Base-by-base conservation (phyloP, 805 yeast genomes). In the Pichia deserticola region DNA sequence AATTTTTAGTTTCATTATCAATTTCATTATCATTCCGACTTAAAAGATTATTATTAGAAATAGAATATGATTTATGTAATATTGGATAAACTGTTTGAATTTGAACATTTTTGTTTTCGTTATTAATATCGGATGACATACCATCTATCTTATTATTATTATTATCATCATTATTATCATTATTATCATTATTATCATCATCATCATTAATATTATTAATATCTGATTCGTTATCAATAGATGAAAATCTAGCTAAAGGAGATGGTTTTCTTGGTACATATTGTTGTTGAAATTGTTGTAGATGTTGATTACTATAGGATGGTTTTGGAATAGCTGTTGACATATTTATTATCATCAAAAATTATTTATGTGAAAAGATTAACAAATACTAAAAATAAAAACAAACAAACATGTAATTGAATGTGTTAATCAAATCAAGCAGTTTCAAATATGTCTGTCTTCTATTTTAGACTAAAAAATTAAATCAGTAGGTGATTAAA, bases 251-350 rank as follows among this genome's bases (percentile, higher is more conserved):
- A 7, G 54, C 50, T 30, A 51, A 44, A n/a, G 54, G 54, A 20
- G 54, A 51, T 13, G 54, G 42, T 36, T 8, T 36, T 13, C 49
- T 39, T 32, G 54, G 54, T 6, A 36, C 30, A 41, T 45, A 44
- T 40, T 40, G 45, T 10, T 43, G 45, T 29, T 43, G 45, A 8
- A 43, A 29, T 6, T 42, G 44, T 25, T 51, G 54, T 5, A 39
- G 20, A 20, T 20, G 20, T 33, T 37, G 42, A 15, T 48, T 47
- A 27, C n/a, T 43, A 28, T 35, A 44, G 8, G 34, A 42, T 13
- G 35, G 25, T 36, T 39, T 37, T 7, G 47, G 29, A n/a, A 45
- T 36, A 13, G 48, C 39, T 5, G 48, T 25, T 34, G 37, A 40
- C 44, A 46, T 40, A n/a, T 40, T 46, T 12, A 40, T 6, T 9